phyloP scores from a whole-genome alignment of 2,329 filamentous ascomycete species.

The Tolypocladium amazonense region DNA sequence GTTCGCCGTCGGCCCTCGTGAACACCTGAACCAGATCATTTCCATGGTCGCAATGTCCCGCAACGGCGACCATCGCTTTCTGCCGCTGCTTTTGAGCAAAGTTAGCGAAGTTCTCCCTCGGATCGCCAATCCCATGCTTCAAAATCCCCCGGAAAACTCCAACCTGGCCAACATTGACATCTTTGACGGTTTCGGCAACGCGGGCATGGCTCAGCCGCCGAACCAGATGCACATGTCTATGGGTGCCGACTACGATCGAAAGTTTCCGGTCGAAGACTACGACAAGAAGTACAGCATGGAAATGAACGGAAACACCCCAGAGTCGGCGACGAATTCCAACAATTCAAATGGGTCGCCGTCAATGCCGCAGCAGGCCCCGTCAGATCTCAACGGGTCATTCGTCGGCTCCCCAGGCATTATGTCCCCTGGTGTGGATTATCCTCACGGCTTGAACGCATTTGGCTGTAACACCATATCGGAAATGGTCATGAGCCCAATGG shows the following conservation, averaged over 20 bases:
- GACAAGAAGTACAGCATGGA: constrained; percentile 27
- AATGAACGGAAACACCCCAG: constrained; percentile 22
- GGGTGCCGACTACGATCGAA: constrained; percentile 36
- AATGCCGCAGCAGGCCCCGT: constrained; percentile 11
- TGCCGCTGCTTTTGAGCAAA: constrained; percentile 68
- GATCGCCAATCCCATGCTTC: constrained; percentile 49
- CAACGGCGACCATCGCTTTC: constrained; percentile 65
- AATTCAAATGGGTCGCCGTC: constrained; percentile 18
- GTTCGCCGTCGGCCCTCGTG: constrained; percentile 57
- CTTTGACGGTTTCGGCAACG: constrained; percentile 55
- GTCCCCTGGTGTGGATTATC: constrained; percentile 41
- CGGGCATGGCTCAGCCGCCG: constrained; percentile 46
- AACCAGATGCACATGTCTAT: constrained; percentile 30
- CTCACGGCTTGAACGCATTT: constrained; percentile 33
- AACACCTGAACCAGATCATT: constrained; percentile 61
- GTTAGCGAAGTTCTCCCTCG: constrained; percentile 60
- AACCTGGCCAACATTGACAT: constrained; percentile 47
- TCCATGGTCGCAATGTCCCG: constrained; percentile 59
- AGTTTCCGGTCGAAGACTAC: constrained; percentile 32
- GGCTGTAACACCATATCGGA: constrained; percentile 35
- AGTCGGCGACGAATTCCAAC: constrained; percentile 20
- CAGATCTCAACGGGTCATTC: constrained; percentile 37
- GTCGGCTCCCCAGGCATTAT: constrained; percentile 42
- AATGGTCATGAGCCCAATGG: constrained; percentile 41
- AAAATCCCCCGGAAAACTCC: constrained; percentile 44